Percentiles rank a stretch among this genome's conserved stretches.
Conservation (phyloP, 129 eudicot genomes). For the Flaveria brownii region DNA sequence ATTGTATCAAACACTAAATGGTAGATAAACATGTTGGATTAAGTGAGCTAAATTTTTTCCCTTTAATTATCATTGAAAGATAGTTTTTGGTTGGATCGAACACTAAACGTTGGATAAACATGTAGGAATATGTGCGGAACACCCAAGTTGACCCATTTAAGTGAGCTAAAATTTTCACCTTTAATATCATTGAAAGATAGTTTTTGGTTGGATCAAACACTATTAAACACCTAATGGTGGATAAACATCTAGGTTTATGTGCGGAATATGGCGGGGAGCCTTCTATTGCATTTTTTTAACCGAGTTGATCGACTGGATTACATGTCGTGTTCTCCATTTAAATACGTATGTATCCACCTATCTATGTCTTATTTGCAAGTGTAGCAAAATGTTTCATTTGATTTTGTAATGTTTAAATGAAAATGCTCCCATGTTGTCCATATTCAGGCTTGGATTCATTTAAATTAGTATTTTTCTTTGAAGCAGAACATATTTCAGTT, state of each 20-base stretch:
- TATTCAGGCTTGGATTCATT: too few relatives aligned
- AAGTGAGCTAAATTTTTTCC: slow-evolving; percentile 37
- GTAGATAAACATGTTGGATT: slow-evolving; percentile 47
- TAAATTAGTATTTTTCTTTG: too few relatives aligned
- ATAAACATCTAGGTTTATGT: slow-evolving; percentile 63
- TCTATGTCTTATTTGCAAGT: too few relatives aligned
- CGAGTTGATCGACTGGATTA: slow-evolving; percentile 80
- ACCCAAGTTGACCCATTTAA: background rate
- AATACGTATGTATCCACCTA: slow-evolving; percentile 29
- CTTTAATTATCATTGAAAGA: background rate
- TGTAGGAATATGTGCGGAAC: slow-evolving; percentile 91
- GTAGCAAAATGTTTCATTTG: too few relatives aligned
- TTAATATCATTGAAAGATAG: background rate
- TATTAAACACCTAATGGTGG: slow-evolving; percentile 5
- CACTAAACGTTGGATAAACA: slow-evolving; percentile 23
- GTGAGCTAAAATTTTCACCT: background rate
- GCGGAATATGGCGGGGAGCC: slow-evolving; percentile 99
- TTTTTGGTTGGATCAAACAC: slow-evolving; percentile 7
- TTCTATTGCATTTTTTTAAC: slow-evolving; percentile 91
- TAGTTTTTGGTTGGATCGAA: slow-evolving; percentile 1
- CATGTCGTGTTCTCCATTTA: slow-evolving; percentile 94
- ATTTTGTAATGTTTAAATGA: too few relatives aligned
- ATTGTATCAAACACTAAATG: slow-evolving; percentile 11
- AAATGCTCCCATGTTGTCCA: too few relatives aligned
- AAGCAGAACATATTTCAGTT: too few relatives aligned